Evolutionary conservation across 148 eudicot genomes (phyloP), one percentile per base, ranked within the genome.

Genomic region (Simmondsia chinensis): DNA sequence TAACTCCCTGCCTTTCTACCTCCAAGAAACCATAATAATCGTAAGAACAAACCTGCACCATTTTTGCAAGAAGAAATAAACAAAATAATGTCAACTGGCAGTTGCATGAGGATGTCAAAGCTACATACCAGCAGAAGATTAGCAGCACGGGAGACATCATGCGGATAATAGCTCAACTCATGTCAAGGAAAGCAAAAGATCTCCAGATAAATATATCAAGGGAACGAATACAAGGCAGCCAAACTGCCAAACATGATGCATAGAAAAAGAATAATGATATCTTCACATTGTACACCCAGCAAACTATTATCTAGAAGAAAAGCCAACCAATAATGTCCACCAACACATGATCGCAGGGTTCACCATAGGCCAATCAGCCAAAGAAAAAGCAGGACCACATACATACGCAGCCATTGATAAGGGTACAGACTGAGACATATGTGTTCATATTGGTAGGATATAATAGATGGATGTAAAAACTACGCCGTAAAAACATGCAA

Each of bases 101-200:
- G n/a, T n/a, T n/a, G n/a, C n/a, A 5, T 36, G 40, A 3, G 15
- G 2, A 18, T 36, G 16, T 44, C 34, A 34, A 54, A 52, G 50
- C 39, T 30, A 42, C 49, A 35, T 79, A 93, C 99, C 96, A 79
- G 63, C 34, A 93, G 64, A 67, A 86, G 96, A 64, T 65, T 82
- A 37, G 99, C 88, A 58, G 96, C 80, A 36, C 96, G 96, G 20
- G 94, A 61, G 20, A 93, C 77, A 63, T 93, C 99, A 39, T 93
- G 96, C 20, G 99, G 96, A 67, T 82, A 34, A 63, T 86, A 93
- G 44, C 99, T 86, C 37, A 51, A 43, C 46, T 43, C 23, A 7
- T 54, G 78, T 93, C 69, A 93, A 82, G 94, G 84, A 50, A 15
- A 29, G 20, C 36, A 30, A n/a, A 5, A 27, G 2, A 33, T 6